Base-by-base conservation (phyloP, 1,139 yeast genomes). In the Hyphopichia khmerensis region DNA sequence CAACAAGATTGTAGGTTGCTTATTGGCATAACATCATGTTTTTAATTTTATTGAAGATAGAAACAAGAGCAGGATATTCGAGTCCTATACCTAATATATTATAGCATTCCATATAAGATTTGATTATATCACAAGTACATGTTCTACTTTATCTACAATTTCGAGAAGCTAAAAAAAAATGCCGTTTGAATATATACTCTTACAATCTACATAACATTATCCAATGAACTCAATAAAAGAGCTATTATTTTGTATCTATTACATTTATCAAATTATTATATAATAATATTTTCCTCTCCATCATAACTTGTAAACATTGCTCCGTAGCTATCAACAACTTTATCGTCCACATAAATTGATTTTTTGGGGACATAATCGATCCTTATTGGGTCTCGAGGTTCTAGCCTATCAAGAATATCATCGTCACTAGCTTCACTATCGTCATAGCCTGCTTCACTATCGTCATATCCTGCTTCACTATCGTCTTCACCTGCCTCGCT, bases 231-330 rank as follows among this genome's bases (percentile, higher is more conserved):
- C n/a, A n/a, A n/a, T n/a, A n/a, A n/a, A n/a, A n/a, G n/a, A n/a
- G n/a, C n/a, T n/a, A n/a, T n/a, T n/a, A n/a, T n/a, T n/a, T n/a
- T n/a, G n/a, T n/a, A 23, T 23, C 10, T 23, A 23, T 23, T 23
- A 23, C 26, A 8, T 23, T 23, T 8, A 23, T 23, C n/a, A n/a
- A n/a, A 7, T 7, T 2, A 17, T 21, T 16, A 18, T 17, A 27
- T 18, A 16, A 27, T 21, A 15, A 35, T n/a, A 17, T 39, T 35
- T 9, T 42, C 38, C 7, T 40, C 40, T 24, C 45, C 40, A 15
- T 37, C 36, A 35, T 48, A 48, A 30, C 10, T 34, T 4, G 49
- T 44, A 42, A 43, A 48, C 14, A 34, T 18, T 10, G 21, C 18
- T 18, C 34, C 33, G 16, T 33, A 39, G 9, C 16, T 39, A 11